These are phyloP conservation scores for Boletus reticuloceps DNA, from an alignment of 768 basidiomycete species.

Conservation along the genomic window DNA sequence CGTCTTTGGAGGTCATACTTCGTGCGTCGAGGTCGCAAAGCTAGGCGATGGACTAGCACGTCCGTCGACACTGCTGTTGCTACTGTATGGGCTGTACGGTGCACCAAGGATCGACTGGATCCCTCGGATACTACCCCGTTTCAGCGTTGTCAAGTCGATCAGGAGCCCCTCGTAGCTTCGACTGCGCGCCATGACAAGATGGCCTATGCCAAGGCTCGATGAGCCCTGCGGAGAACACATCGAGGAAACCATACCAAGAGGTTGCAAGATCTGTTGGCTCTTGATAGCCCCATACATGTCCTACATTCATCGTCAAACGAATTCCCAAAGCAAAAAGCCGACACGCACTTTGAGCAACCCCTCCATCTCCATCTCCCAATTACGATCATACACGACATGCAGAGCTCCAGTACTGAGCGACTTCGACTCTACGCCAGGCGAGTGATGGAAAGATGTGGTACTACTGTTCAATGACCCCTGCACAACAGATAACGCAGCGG, in stretches of 20 bases:
- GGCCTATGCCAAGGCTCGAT: slow-evolving; percentile 39
- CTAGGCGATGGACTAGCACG: slow-evolving; percentile 94
- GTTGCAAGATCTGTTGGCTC: slow-evolving; percentile 86
- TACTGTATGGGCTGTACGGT: slow-evolving; percentile 81
- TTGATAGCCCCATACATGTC: slow-evolving; percentile 96
- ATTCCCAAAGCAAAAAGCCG: neutral
- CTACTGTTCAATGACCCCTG: slow-evolving; percentile 54
- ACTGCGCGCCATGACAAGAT: slow-evolving; percentile 52
- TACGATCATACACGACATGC: slow-evolving; percentile 53
- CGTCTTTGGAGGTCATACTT: slow-evolving; percentile 42
- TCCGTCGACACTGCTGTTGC: slow-evolving; percentile 80
- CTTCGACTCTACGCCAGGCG: slow-evolving; percentile 41
- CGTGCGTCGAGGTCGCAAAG: slow-evolving; percentile 82
- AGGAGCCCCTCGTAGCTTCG: slow-evolving; percentile 68
- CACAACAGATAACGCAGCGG: slow-evolving; percentile 32
- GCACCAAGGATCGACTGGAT: slow-evolving; percentile 73
- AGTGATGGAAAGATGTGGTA: slow-evolving; percentile 60
- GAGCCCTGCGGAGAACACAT: slow-evolving; percentile 54
- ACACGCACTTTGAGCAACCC: slow-evolving; percentile 68
- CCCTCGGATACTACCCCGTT: slow-evolving; percentile 90
- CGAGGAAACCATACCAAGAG: slow-evolving; percentile 46
- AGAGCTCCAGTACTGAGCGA: slow-evolving; percentile 30
- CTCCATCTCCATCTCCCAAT: slow-evolving; percentile 89
- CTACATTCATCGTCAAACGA: slow-evolving; percentile 36
- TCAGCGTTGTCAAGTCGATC: slow-evolving; percentile 76